Evolutionary conservation across 2,329 filamentous ascomycete genomes (phyloP).

Genomic region (Neonectria neomacrospora): DNA sequence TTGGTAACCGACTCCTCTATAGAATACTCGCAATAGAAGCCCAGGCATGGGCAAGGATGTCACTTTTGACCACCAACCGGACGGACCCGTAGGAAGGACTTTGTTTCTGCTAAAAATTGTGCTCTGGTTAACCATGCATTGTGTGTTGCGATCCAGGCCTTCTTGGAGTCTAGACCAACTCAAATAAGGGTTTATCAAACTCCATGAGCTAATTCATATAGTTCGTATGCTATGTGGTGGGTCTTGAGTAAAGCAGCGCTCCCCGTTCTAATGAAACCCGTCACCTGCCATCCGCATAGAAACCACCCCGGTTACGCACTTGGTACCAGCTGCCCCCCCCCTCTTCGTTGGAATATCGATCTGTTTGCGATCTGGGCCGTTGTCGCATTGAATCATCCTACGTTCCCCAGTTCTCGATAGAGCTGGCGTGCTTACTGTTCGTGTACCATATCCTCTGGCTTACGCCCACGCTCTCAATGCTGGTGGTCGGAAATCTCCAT

Average conservation of each 20-base stretch:
- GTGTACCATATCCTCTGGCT: neutral
- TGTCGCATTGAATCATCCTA: neutral
- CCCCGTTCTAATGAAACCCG: neutral
- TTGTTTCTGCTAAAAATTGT: neutral
- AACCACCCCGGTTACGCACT: neutral
- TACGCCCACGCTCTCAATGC: constrained; percentile 19
- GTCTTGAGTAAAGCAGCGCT: constrained; percentile 12
- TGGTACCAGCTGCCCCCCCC: neutral
- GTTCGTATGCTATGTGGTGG: neutral
- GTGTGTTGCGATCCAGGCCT: neutral
- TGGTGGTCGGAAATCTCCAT: constrained; percentile 50
- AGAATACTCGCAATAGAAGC: constrained; percentile 23
- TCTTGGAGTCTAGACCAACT: neutral
- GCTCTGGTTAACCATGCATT: constrained; percentile 3
- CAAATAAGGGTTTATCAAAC: neutral
- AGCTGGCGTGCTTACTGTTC: neutral
- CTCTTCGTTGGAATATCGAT: neutral
- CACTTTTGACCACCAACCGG: neutral
- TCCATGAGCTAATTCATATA: neutral
- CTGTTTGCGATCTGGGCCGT: neutral
- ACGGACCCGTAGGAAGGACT: neutral
- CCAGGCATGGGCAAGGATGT: constrained; percentile 13
- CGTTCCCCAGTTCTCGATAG: neutral
- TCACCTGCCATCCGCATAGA: neutral
- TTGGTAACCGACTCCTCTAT: constrained; percentile 17